Percentiles rank a stretch among this genome's conserved stretches.
Conservation (phyloP, 345 rosid genomes). For the Bretschneidera sinensis region DNA sequence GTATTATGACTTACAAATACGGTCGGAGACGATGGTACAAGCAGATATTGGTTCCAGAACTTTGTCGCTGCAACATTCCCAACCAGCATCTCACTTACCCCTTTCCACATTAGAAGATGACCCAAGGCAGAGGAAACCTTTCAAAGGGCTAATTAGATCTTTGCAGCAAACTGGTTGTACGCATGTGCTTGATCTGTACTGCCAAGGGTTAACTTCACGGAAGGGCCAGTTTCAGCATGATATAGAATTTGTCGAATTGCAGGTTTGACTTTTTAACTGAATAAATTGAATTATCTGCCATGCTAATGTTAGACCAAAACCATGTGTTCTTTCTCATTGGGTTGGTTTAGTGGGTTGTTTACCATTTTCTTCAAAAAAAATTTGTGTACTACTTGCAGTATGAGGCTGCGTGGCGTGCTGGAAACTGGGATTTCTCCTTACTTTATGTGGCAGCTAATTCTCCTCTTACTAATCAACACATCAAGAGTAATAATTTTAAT, state of each 20-base stretch:
- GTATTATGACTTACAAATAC: slow-evolving; percentile 85
- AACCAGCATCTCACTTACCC: slow-evolving; percentile 24
- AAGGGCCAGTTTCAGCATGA: slow-evolving; percentile 69
- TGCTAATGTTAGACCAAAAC: neutral
- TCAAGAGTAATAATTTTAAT: slow-evolving; percentile 55
- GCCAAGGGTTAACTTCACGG: slow-evolving; percentile 74
- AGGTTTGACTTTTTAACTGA: slow-evolving; percentile 46
- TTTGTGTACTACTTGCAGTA: slow-evolving; percentile 50
- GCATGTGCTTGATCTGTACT: slow-evolving; percentile 82
- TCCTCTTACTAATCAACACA: slow-evolving; percentile 34
- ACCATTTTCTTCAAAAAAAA: neutral
- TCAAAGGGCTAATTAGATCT: slow-evolving; percentile 83
- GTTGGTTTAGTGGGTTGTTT: slow-evolving; percentile 6
- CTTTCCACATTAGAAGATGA: slow-evolving; percentile 38
- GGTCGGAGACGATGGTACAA: slow-evolving; percentile 46
- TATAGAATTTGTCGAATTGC: slow-evolving; percentile 75
- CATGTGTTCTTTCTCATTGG: slow-evolving; percentile 2
- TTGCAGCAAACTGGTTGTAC: slow-evolving; percentile 91
- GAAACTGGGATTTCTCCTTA: slow-evolving; percentile 93
- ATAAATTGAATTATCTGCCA: neutral
- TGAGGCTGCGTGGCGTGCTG: slow-evolving; percentile 98
- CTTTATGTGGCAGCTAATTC: slow-evolving; percentile 42
- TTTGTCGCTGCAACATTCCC: slow-evolving; percentile 25
- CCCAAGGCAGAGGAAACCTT: slow-evolving; percentile 55
- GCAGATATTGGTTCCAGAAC: slow-evolving; percentile 32